These are phyloP conservation scores for Pseudogymnoascus sp. DNA, from an alignment of 2,329 filamentous ascomycete species.

Conservation along the genomic window DNA sequence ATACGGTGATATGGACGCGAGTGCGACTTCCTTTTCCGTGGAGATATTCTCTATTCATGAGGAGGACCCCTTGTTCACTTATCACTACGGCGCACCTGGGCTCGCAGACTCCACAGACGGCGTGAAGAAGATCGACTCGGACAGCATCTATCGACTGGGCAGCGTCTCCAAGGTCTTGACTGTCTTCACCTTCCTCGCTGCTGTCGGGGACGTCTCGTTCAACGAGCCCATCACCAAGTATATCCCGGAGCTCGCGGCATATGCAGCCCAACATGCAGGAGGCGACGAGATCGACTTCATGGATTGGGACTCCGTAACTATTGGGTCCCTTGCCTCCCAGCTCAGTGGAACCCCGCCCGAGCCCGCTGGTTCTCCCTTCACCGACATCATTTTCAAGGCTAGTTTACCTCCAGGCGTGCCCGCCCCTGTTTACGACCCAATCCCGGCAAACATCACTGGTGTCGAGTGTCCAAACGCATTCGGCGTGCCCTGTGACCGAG, in stretches of 20 bases:
- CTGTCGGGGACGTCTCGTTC: slow-evolving; percentile 34
- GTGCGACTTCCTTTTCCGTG: slow-evolving; percentile 31
- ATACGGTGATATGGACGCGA: slow-evolving; percentile 2
- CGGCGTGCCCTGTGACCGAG: background rate
- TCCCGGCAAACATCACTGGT: background rate
- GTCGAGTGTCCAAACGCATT: background rate
- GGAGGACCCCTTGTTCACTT: slow-evolving; percentile 27
- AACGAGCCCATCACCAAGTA: slow-evolving; percentile 35
- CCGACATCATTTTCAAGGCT: background rate
- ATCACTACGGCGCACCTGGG: slow-evolving; percentile 30
- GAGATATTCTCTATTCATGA: slow-evolving; percentile 32
- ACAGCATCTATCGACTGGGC: slow-evolving; percentile 35
- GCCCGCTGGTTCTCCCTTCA: background rate
- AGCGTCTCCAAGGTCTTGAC: slow-evolving; percentile 40
- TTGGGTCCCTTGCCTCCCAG: slow-evolving; percentile 18
- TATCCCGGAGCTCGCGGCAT: slow-evolving; percentile 32
- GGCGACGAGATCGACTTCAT: slow-evolving; percentile 15
- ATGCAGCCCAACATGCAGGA: slow-evolving; percentile 9
- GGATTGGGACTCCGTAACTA: slow-evolving; percentile 18
- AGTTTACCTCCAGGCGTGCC: background rate
- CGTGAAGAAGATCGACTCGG: slow-evolving; percentile 29
- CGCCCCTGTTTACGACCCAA: background rate
- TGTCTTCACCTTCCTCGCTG: slow-evolving; percentile 34
- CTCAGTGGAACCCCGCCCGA: slow-evolving; percentile 10
- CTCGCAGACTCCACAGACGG: slow-evolving; percentile 25